Evolutionary conservation across 2,329 filamentous ascomycete genomes (phyloP), one percentile per base, ranked within the genome.

Genomic region (Alternaria sp.): DNA sequence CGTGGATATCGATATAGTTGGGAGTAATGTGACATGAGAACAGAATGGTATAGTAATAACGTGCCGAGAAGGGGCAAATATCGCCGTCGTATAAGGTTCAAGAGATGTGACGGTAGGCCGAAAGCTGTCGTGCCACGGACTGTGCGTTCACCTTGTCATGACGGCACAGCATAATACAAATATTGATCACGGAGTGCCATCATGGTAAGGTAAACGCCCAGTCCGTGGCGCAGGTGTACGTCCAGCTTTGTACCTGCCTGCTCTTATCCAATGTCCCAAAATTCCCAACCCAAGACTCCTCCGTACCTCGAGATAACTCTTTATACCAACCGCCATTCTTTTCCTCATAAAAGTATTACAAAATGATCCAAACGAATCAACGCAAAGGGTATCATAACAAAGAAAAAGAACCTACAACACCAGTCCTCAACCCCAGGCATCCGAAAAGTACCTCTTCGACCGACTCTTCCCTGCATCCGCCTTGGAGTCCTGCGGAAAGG

Each of bases 371-470:
- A 44, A 47, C 23, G 52, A 57, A 56, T 43, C 56, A 62, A 58
- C 6, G 32, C 49, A 63, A 52, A 43, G 63, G 46, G 47, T 61
- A 57, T 55, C 60, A 57, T 51, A 60, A 52, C 49, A 36, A 36
- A 49, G 51, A 45, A 46, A 46, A 52, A 21, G 43, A 58, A 23
- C 21, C 28, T 17, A 32, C 36, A 40, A 11, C 36, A 40, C 9
- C 49, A 6, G 5, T 9, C 17, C 11, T 69, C 57, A 71, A 40
- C n/a, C 36, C 58, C 67, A 72, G 8, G 64, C 71, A 67, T 84
- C 83, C 56, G 81, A 83, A 63, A 85, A 85, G 68, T 85, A 85
- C 30, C 84, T 73, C 74, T 85, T 85, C 45, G 81, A 83, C 59
- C 81, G 73, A 68, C 72, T 81, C 75, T 77, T 81, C 28, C 77